These are phyloP conservation scores for Ambrosia hybrid DNA, from an alignment of 140 eudicot genomes.

Conservation along the genomic window DNA sequence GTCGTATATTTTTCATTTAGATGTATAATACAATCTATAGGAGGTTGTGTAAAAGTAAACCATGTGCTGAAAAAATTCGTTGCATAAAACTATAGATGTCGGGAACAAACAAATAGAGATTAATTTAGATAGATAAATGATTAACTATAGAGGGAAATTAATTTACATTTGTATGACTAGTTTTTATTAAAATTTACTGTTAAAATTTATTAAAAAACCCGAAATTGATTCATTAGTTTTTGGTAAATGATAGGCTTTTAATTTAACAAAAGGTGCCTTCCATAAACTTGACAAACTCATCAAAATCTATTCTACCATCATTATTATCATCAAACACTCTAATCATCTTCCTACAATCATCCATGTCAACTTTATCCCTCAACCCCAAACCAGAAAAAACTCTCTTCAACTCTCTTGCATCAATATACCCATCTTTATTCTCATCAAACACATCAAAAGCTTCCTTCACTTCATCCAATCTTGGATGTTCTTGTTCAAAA, in stretches of 20 bases:
- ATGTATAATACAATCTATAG: too few species aligned
- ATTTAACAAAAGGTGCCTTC: slow-evolving; percentile 40
- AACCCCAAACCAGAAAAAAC: slow-evolving; percentile 57
- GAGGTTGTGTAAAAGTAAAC: too few species aligned
- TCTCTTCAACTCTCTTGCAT: slow-evolving; percentile 56
- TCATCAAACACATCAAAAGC: slow-evolving; percentile 81
- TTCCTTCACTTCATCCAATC: slow-evolving; percentile 53
- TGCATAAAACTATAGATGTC: too few species aligned
- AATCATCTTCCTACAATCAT: slow-evolving; percentile 73
- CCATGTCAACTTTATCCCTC: slow-evolving; percentile 35
- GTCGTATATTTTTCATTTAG: too few species aligned
- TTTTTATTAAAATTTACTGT: too few species aligned
- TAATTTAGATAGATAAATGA: too few species aligned
- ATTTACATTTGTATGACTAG: too few species aligned
- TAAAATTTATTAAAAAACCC: too few species aligned
- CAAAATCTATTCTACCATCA: slow-evolving; percentile 69
- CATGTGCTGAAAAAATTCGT: too few species aligned
- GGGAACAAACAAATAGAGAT: too few species aligned
- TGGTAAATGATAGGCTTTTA: not conserved
- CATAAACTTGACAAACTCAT: slow-evolving; percentile 67
- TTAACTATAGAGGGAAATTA: too few species aligned
- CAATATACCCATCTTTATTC: slow-evolving; percentile 65
- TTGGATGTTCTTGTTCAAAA: slow-evolving; percentile 57
- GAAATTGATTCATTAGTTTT: too few species aligned
- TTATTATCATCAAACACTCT: slow-evolving; percentile 51